phyloP scores from a whole-genome alignment of 805 yeast genomes.

The Pichia californica region DNA sequence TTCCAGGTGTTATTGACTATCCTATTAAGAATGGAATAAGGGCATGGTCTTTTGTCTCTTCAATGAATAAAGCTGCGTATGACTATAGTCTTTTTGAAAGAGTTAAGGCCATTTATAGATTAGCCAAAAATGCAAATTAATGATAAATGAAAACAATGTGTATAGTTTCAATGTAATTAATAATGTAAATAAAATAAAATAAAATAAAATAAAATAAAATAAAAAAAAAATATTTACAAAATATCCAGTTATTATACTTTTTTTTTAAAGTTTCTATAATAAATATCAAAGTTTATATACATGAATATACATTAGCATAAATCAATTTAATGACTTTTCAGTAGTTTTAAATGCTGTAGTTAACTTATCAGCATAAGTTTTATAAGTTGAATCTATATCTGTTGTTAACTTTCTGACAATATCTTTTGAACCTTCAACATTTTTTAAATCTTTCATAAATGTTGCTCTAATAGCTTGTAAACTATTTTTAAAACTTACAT shows the following conservation, averaged over 20 bases:
- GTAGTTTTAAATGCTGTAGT: slow-evolving; percentile 48
- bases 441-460: slow-evolving; percentile 48
- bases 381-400: slow-evolving; percentile 66
- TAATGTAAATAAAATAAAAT: too few species aligned
- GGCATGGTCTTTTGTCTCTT: slow-evolving; percentile 85
- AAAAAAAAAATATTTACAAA: too few species aligned
- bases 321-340: slow-evolving; percentile 34
- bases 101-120: slow-evolving; percentile 44
- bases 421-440: slow-evolving; percentile 43
- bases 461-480: slow-evolving; percentile 53
- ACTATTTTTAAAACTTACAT: slow-evolving; percentile 39
- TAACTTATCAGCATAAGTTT: slow-evolving; percentile 54
- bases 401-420: slow-evolving; percentile 46
- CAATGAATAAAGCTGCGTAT: slow-evolving; percentile 81
- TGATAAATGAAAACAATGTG: not conserved
- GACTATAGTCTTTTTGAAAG: slow-evolving; percentile 68
- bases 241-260: too few species aligned
- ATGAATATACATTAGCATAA: too few species aligned
- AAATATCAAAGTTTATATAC: too few species aligned
- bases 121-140: slow-evolving; percentile 41
- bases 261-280: too few species aligned
- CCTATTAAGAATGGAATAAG: slow-evolving; percentile 75
- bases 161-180: too few species aligned
- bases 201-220: too few species aligned
- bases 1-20: slow-evolving; percentile 87